Conservation (phyloP, 2,329 filamentous ascomycete genomes). For the Aspergillus ochraceoroseus region DNA sequence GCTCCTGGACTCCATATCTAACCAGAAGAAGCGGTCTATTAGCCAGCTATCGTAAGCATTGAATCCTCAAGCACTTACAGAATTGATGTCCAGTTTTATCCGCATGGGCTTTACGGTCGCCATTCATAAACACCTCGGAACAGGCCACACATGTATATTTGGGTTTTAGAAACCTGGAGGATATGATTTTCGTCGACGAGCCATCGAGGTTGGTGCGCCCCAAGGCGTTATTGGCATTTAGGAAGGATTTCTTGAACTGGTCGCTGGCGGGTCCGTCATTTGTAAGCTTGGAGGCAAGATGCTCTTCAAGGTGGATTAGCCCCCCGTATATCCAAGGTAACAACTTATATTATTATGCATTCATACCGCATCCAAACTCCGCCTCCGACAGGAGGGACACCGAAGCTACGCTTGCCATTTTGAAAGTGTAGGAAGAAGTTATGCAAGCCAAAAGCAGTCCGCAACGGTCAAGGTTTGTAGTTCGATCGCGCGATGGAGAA, state of each 20-base stretch:
- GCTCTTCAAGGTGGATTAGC: slow-evolving; percentile 28
- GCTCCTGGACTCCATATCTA: slow-evolving; percentile 42
- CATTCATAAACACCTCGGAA: slow-evolving; percentile 29
- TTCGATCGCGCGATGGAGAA: too few species aligned
- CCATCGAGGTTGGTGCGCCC: slow-evolving; percentile 26
- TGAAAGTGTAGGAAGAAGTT: slow-evolving; percentile 5
- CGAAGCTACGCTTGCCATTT: slow-evolving; percentile 36
- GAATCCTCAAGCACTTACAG: slow-evolving; percentile 28
- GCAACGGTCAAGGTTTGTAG: too few species aligned
- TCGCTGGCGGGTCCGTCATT: slow-evolving; percentile 32
- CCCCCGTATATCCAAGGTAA: too few species aligned
- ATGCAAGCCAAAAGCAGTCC: not conserved
- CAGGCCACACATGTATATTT: slow-evolving; percentile 41
- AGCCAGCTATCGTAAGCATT: not conserved
- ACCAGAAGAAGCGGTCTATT: slow-evolving; percentile 7
- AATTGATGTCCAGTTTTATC: slow-evolving; percentile 40
- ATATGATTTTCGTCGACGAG: slow-evolving; percentile 16
- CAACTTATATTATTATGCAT: too few species aligned
- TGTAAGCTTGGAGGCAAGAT: slow-evolving; percentile 35
- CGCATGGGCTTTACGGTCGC: slow-evolving; percentile 34
- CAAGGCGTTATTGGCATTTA: slow-evolving; percentile 31
- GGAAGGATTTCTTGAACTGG: slow-evolving; percentile 35
- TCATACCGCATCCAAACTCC: slow-evolving; percentile 42
- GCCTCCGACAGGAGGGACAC: slow-evolving; percentile 35
- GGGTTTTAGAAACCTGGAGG: slow-evolving; percentile 33